Conservation (phyloP, 768 basidiomycete species). For the Russula lepida region DNA sequence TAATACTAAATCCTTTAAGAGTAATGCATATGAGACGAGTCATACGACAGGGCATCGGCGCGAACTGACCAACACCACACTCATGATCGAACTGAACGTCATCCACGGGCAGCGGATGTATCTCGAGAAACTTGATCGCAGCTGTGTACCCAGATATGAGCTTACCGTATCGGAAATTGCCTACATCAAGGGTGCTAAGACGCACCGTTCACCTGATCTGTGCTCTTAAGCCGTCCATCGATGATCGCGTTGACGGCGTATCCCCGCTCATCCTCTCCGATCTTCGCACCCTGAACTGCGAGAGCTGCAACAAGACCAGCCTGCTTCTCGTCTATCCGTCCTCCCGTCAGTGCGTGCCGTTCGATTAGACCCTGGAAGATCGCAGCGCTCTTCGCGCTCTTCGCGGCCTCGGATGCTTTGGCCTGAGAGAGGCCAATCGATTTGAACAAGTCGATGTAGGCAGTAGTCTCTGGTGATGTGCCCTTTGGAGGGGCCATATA, state of each 20-base stretch:
- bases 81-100: constrained; percentile 61
- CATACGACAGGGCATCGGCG: constrained; percentile 1
- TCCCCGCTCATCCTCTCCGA: constrained; percentile 46
- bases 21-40: not conserved
- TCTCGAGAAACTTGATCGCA: constrained; percentile 67
- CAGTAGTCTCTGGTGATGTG: constrained; percentile 29
- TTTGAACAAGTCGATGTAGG: constrained; percentile 52
- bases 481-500: constrained; percentile 13
- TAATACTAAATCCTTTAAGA: constrained; percentile 66
- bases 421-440: constrained; percentile 66
- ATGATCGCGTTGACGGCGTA: constrained; percentile 63
- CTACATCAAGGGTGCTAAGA: not conserved
- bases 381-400: constrained; percentile 67
- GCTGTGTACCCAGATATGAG: constrained; percentile 35
- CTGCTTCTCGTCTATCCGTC: constrained; percentile 64
- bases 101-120: constrained; percentile 52
- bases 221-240: constrained; percentile 63
- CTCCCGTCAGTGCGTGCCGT: constrained; percentile 39
- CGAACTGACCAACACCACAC: constrained; percentile 77
- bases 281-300: constrained; percentile 53
- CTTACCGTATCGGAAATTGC: not conserved
- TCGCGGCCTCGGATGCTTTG: constrained; percentile 76
- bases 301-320: constrained; percentile 62
- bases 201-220: constrained; percentile 84
- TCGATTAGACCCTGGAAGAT: constrained; percentile 64